phyloP scores from a whole-genome alignment of 2,329 filamentous ascomycete genomes.

The Mariannaea elegans region DNA sequence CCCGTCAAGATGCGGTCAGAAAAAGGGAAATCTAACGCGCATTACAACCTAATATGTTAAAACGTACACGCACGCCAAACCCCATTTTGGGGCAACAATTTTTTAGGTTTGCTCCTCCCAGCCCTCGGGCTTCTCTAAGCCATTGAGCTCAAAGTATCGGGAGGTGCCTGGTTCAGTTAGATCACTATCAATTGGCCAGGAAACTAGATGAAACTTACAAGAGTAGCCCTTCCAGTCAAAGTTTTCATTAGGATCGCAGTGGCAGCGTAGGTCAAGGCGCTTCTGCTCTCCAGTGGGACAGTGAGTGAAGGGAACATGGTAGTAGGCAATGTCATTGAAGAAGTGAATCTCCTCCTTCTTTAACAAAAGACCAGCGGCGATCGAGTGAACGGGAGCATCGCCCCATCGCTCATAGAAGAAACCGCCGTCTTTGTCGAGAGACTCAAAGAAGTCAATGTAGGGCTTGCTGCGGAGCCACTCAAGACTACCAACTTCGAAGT shows the following conservation, averaged over 20 bases:
- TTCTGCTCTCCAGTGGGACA: slow-evolving; percentile 91
- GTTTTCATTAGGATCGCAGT: slow-evolving; percentile 95
- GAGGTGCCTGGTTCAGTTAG: slow-evolving; percentile 63
- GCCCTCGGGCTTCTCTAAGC: slow-evolving; percentile 82
- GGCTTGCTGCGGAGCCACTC: slow-evolving; percentile 91
- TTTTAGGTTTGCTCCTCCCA: slow-evolving; percentile 75
- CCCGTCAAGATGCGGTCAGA: slow-evolving; percentile 30
- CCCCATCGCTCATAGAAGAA: slow-evolving; percentile 99
- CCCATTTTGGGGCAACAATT: not conserved
- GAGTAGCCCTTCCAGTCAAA: slow-evolving; percentile 99
- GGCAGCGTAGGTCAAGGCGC: slow-evolving; percentile 85
- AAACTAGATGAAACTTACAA: slow-evolving; percentile 66
- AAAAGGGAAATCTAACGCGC: slow-evolving; percentile 30
- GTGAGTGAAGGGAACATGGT: slow-evolving; percentile 97
- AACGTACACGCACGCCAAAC: slow-evolving; percentile 28
- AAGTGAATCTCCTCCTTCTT: slow-evolving; percentile 97
- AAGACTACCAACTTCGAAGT: slow-evolving; percentile 96
- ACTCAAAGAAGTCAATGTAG: slow-evolving; percentile 91
- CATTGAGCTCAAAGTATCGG: slow-evolving; percentile 85
- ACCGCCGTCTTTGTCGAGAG: slow-evolving; percentile 87
- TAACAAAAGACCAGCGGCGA: slow-evolving; percentile 86
- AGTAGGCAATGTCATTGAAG: slow-evolving; percentile 99
- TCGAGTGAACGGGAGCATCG: slow-evolving; percentile 97
- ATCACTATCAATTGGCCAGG: not conserved
- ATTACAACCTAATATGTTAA: slow-evolving; percentile 36